Evolutionary conservation across 257 asterid species (phyloP), one percentile per base, ranked within the genome.

Genomic region (Penstemon eatonii): DNA sequence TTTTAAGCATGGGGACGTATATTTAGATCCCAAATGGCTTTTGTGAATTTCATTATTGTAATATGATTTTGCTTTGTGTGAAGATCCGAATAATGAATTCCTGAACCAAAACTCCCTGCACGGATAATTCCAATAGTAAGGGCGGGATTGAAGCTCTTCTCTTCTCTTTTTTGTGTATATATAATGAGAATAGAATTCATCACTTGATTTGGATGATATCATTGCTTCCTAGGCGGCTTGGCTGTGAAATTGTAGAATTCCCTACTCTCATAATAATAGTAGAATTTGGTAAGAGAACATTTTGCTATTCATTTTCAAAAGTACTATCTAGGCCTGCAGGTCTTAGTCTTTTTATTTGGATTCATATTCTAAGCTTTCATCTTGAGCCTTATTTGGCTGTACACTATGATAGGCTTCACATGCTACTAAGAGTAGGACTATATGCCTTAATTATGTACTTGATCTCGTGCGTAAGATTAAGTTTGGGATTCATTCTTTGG

Each of bases 301-400:
- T 60, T 19, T 3, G 33, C 50, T 42, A 43, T 46, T 41, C 39
- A 46, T 63, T 66, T 70, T 66, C 41, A 55, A 1, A 37, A 52
- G 53, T 60, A 36, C 54, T 43, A 0, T 62, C 53, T 7, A 56
- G 62, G 12, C 63, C 78, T 40, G 66, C 49, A 52, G 50, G 51
- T 58, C 51, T 57, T 67, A 12, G 13, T 36, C 42, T 43, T 49
- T 61, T 46, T 40, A 68, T 52, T 50, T 45, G 60, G 15, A 19
- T 63, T 43, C 60, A 13, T 63, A 13, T 49, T 65, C 39, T 51
- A 45, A 50, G 65, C n/a, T 67, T 55, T 52, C 46, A 36, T 62
- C 45, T 50, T 19, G 52, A 62, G 57, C 71, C 53, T 67, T 54
- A 65, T 68, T 53, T 47, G 33, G 66, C 74, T 74, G 49, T 19